Evolutionary conservation across 169 alveolate species (phyloP).

Genomic region (Cryptosporidium canis): DNA sequence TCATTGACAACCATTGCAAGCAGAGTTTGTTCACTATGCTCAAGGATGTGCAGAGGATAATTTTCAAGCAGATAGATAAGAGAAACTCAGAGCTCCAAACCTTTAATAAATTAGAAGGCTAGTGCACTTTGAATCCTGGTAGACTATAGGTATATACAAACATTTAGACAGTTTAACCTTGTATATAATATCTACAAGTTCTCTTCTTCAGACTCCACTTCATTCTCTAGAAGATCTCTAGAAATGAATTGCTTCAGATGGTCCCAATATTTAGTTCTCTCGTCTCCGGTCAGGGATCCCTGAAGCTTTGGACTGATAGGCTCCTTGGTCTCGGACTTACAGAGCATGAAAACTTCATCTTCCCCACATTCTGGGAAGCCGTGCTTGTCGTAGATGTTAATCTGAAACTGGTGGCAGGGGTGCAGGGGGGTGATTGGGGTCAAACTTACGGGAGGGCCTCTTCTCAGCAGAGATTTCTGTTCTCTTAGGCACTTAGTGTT

Average conservation of each 20-base stretch:
- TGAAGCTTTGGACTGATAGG: conserved; percentile 79
- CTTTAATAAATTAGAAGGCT: neutral
- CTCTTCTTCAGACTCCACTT: neutral
- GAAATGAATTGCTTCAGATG: conserved; percentile 76
- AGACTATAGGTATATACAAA: neutral
- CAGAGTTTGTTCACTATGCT: conserved; percentile 37
- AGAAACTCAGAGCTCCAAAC: neutral
- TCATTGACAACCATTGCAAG: conserved; percentile 55
- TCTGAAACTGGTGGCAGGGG: neutral
- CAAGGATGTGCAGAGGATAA: conserved; percentile 49
- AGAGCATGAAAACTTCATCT: conserved; percentile 78
- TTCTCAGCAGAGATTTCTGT: conserved; percentile 76
- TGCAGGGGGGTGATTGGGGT: neutral
- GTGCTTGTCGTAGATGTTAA: conserved; percentile 79
- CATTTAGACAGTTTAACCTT: no score
- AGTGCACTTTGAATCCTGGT: neutral
- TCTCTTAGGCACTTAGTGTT: conserved; percentile 81
- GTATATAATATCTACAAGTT: neutral
- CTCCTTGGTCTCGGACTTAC: conserved; percentile 74
- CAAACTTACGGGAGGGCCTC: conserved; percentile 82
- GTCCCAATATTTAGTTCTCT: conserved; percentile 77
- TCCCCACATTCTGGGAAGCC: conserved; percentile 83
- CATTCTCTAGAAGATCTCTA: conserved; percentile 21
- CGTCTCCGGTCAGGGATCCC: conserved; percentile 81
- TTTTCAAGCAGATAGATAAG: conserved; percentile 30